Conservation (phyloP, 1,284 basidiomycete species). For the Tausonia pullulans region DNA sequence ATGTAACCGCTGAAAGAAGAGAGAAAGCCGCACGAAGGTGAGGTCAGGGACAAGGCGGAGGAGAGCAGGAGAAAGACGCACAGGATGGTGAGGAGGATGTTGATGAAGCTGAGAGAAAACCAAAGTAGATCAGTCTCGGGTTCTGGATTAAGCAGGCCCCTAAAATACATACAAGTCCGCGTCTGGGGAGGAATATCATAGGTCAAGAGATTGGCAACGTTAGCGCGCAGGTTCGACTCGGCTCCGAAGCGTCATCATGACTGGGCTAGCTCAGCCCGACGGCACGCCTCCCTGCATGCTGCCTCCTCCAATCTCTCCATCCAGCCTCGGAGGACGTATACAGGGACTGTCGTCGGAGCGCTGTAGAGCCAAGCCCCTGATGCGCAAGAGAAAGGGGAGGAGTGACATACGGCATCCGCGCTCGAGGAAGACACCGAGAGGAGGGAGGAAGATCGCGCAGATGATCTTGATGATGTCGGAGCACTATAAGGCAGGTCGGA, state of each 20-base stretch:
- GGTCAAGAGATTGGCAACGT: background rate
- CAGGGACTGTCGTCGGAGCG: too few species aligned
- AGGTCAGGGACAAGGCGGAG: background rate
- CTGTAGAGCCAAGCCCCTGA: too few species aligned
- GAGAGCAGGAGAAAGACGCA: background rate
- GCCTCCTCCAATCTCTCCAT: too few species aligned
- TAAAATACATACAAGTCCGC: background rate
- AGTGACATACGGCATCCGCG: background rate
- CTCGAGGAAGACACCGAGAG: constrained; percentile 12
- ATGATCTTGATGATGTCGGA: constrained; percentile 10
- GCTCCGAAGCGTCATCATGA: background rate
- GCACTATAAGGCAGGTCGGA: too few species aligned
- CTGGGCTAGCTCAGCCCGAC: too few species aligned
- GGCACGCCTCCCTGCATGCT: too few species aligned
- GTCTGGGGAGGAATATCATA: background rate
- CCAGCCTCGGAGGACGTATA: too few species aligned
- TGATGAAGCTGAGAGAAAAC: constrained; percentile 1
- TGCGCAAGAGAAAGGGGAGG: too few species aligned
- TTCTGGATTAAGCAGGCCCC: background rate
- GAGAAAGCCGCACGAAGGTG: background rate
- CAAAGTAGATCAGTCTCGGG: background rate
- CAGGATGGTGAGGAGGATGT: constrained; percentile 9
- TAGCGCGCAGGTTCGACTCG: background rate
- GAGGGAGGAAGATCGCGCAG: constrained; percentile 12
- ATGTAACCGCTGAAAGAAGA: background rate